A percentile compares a stretch with the other conserved stretches of the same genome.
These are phyloP conservation scores for Colletotrichum lentis DNA, from an alignment of 2,329 filamentous ascomycete genomes.

Conservation along the genomic window DNA sequence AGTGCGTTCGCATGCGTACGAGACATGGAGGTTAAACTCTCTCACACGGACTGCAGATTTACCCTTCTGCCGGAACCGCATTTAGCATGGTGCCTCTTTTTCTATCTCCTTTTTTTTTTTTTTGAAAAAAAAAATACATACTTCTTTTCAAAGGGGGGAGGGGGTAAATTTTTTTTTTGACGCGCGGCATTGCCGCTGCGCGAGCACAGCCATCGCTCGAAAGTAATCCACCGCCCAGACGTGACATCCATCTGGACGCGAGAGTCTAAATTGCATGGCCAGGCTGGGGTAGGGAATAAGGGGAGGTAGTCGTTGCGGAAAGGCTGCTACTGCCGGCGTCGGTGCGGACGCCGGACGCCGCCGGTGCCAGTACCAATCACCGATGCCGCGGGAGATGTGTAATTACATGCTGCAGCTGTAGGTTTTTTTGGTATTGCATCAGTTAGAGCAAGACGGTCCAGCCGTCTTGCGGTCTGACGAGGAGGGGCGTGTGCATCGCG, in stretches of 20 bases:
- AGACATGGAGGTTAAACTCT: not conserved
- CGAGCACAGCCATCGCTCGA: not conserved
- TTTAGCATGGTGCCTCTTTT: not conserved
- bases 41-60: not conserved
- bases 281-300: not conserved
- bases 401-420: not conserved
- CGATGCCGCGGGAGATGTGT: not conserved
- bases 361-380: conserved; percentile 2
- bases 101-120: too few relatives aligned
- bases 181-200: not conserved
- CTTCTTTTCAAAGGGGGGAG: too few relatives aligned
- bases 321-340: not conserved
- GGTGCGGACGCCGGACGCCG: conserved; percentile 6
- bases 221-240: not conserved
- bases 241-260: not conserved
- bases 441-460: not conserved
- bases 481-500: not conserved
- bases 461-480: not conserved
- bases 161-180: too few relatives aligned
- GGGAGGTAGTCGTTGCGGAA: not conserved
- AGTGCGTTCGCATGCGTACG: not conserved
- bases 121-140: too few relatives aligned
- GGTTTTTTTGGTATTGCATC: not conserved
- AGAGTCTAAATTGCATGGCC: not conserved
- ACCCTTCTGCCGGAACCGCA: not conserved